Evolutionary conservation across 352 stramenopile species (phyloP).

Genomic region (Phytopythium vexans): DNA sequence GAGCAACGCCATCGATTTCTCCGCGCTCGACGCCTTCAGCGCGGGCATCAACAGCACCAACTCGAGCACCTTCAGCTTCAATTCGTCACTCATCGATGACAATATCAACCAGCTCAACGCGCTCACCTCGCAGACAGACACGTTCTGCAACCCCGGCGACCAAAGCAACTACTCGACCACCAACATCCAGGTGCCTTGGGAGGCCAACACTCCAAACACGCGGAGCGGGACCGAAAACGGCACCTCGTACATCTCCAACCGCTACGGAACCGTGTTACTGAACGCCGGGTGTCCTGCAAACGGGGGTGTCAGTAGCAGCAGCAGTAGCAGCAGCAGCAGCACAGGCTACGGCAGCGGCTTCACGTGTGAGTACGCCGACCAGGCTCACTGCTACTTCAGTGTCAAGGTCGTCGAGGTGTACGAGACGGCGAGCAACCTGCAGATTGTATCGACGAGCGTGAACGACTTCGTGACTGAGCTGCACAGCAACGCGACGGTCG

Average conservation of each 20-base stretch:
- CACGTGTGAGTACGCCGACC: constrained; percentile 3
- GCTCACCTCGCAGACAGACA: constrained; percentile 1
- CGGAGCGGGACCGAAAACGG: background rate
- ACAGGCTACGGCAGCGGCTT: background rate
- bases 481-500: constrained; percentile 21
- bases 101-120: background rate
- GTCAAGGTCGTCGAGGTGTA: constrained; percentile 12
- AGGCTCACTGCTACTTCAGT: constrained; percentile 11
- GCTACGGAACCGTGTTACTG: constrained; percentile 12
- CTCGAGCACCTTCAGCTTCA: constrained; percentile 7
- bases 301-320: too few relatives aligned
- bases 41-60: constrained; percentile 9
- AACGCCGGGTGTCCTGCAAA: too few relatives aligned
- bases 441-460: constrained; percentile 12
- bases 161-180: constrained; percentile 8
- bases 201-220: background rate
- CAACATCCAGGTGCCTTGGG: constrained; percentile 28
- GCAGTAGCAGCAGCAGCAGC: too few relatives aligned
- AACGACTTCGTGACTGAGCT: constrained; percentile 27
- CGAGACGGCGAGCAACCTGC: constrained; percentile 8
- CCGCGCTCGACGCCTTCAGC: constrained; percentile 29
- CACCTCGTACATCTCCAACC: constrained; percentile 12
- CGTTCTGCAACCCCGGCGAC: constrained; percentile 8
- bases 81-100: background rate
- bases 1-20: constrained; percentile 42